Conservation (phyloP, 2,329 filamentous ascomycete species). For the Colletotrichum sp. region DNA sequence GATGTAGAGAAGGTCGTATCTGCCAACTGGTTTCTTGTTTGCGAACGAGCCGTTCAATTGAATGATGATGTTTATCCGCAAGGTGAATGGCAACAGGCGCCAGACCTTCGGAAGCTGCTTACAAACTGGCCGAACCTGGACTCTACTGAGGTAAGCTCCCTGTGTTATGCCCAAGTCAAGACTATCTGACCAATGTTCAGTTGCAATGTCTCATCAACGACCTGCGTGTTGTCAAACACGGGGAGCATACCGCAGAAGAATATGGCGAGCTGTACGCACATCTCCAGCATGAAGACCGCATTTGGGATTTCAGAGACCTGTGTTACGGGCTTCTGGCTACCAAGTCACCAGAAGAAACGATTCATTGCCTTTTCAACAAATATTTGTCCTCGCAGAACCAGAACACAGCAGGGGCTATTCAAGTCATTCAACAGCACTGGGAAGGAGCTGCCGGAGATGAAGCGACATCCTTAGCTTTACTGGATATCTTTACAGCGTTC, state of each 20-base stretch:
- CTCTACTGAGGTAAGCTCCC: background rate
- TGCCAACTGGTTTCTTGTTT: background rate
- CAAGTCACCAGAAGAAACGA: accelerated
- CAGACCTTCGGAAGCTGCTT: background rate
- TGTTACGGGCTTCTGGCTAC: background rate
- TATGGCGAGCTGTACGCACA: background rate
- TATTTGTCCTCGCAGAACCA: background rate
- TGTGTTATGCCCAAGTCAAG: too few species aligned
- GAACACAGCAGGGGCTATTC: accelerated
- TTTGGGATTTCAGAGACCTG: background rate
- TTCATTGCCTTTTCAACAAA: background rate
- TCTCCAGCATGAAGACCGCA: background rate
- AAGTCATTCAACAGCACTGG: background rate
- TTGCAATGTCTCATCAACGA: background rate
- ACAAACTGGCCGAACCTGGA: accelerated
- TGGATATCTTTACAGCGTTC: background rate
- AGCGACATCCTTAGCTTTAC: background rate
- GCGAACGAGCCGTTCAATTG: background rate
- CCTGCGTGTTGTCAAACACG: background rate
- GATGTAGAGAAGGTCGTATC: accelerated
- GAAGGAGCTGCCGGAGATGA: background rate
- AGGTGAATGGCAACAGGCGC: accelerated
- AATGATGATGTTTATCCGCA: accelerated
- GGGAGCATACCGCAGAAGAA: background rate
- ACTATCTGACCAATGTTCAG: too few species aligned